Conservation (phyloP, 1,284 basidiomycete genomes). For the Meripilus lineatus region DNA sequence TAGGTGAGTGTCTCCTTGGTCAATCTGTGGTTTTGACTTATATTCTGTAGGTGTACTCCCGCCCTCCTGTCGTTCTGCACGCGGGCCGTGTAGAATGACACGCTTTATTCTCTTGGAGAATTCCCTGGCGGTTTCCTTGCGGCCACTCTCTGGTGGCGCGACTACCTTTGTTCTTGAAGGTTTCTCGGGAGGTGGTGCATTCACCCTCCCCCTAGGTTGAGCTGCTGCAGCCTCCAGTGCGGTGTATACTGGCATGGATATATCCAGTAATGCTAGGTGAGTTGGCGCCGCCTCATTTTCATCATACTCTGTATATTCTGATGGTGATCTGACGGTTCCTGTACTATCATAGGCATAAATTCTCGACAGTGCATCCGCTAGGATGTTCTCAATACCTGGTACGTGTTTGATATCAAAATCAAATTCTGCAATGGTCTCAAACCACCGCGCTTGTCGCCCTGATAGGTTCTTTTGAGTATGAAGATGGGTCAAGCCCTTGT, state of each 20-base stretch:
- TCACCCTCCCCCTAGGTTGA: too few species aligned
- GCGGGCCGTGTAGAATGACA: conserved; percentile 9
- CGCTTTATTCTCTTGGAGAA: conserved; percentile 8
- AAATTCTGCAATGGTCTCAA: conserved; percentile 27
- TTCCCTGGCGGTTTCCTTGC: conserved; percentile 8
- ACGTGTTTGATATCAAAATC: conserved; percentile 29
- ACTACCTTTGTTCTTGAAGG: neutral
- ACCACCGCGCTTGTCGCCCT: conserved; percentile 24
- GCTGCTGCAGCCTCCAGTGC: conserved; percentile 4
- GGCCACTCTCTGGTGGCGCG: conserved; percentile 8
- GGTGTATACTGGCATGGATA: conserved; percentile 6
- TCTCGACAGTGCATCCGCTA: conserved; percentile 31
- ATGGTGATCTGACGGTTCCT: conserved; percentile 18
- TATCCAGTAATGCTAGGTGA: neutral
- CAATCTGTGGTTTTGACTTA: too few species aligned
- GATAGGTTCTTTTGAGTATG: conserved; percentile 28
- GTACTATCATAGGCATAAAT: conserved; percentile 27
- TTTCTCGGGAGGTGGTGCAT: neutral
- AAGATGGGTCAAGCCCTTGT: conserved; percentile 27
- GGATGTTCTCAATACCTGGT: conserved; percentile 25
- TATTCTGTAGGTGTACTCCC: too few species aligned
- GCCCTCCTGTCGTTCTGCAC: conserved; percentile 7
- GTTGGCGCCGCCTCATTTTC: conserved; percentile 7
- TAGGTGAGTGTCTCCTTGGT: too few species aligned
- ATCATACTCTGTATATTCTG: conserved; percentile 20